Base-by-base conservation (phyloP, 2,329 filamentous ascomycete genomes). In the Cercospora janseana region DNA sequence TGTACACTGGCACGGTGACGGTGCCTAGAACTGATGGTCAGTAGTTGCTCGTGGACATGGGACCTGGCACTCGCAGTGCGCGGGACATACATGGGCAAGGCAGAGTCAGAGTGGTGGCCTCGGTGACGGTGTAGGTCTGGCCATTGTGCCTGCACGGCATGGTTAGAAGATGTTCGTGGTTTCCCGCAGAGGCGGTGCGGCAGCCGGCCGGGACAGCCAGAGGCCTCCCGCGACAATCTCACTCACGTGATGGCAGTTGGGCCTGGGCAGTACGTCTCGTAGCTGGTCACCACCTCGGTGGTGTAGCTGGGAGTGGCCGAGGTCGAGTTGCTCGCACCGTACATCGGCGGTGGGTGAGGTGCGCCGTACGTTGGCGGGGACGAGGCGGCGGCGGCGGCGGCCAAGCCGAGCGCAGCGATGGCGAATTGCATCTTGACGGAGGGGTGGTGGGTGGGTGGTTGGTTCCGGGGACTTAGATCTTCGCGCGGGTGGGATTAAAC, bases 1-100 rank as follows among this genome's bases (percentile, higher is more conserved):
- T 48, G 55, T 57, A 54, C 29, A 48, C 55, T 49, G 57, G 57
- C 57, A 52, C 54, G 47, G 54, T 59, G 35, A 60, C 45, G 37
- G 56, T 60, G 54, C 54, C n/a, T n/a, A n/a, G n/a, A n/a, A n/a
- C n/a, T n/a, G n/a, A 59, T 27, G 57, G 57, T 49, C 54, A 59
- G 57, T 59, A 51, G 41, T 55, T 60, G 52, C n/a, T n/a, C n/a
- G n/a, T n/a, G n/a, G n/a, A n/a, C n/a, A n/a, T n/a, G n/a, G n/a
- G n/a, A n/a, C n/a, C n/a, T n/a, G n/a, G n/a, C n/a, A n/a, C n/a
- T n/a, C n/a, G n/a, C n/a, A n/a, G n/a, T n/a, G n/a, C n/a, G n/a
- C n/a, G n/a, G n/a, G n/a, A n/a, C n/a, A n/a, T n/a, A n/a, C n/a
- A n/a, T n/a, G n/a, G n/a, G n/a, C n/a, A n/a, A n/a, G n/a, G n/a